phyloP scores from a whole-genome alignment of 2,329 filamentous ascomycete species.

The Scytalidium lignicola region DNA sequence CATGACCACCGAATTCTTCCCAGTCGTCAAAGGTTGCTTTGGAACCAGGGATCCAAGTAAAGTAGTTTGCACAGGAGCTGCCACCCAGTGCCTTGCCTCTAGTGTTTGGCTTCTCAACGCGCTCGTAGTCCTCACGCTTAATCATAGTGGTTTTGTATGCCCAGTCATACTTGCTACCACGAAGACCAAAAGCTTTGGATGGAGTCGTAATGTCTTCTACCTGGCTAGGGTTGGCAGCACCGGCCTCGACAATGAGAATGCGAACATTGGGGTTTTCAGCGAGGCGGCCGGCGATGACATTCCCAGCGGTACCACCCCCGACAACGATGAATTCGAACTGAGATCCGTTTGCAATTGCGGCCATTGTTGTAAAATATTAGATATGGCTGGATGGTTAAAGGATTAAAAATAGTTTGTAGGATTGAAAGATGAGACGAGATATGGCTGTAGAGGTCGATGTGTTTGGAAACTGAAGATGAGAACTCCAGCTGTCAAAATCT shows the following conservation, averaged over 20 bases:
- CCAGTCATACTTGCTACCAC: slow-evolving; percentile 54
- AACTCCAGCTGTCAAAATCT: too few relatives aligned
- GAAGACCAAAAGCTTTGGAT: slow-evolving; percentile 45
- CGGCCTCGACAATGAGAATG: slow-evolving; percentile 44
- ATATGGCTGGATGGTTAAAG: too few relatives aligned
- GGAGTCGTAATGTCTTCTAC: slow-evolving; percentile 48
- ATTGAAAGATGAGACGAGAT: too few relatives aligned
- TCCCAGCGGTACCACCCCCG: slow-evolving; percentile 44
- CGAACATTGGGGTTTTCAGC: slow-evolving; percentile 44
- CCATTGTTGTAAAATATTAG: too few relatives aligned
- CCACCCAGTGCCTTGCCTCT: slow-evolving; percentile 34
- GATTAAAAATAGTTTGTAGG: too few relatives aligned
- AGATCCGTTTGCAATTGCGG: too few relatives aligned
- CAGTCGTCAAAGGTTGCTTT: slow-evolving; percentile 50
- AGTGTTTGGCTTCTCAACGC: slow-evolving; percentile 58
- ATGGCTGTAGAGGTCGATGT: too few relatives aligned
- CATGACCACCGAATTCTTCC: slow-evolving; percentile 37
- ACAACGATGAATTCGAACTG: too few relatives aligned
- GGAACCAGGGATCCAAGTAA: slow-evolving; percentile 56
- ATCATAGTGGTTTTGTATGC: slow-evolving; percentile 58
- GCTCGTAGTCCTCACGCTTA: slow-evolving; percentile 52
- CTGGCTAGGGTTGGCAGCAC: slow-evolving; percentile 12
- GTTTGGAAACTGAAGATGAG: too few relatives aligned
- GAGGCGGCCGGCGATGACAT: slow-evolving; percentile 44
- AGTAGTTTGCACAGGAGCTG: slow-evolving; percentile 59